Conservation (phyloP, 1,139 yeast genomes). For the Protomyces arabidopsidicola region DNA sequence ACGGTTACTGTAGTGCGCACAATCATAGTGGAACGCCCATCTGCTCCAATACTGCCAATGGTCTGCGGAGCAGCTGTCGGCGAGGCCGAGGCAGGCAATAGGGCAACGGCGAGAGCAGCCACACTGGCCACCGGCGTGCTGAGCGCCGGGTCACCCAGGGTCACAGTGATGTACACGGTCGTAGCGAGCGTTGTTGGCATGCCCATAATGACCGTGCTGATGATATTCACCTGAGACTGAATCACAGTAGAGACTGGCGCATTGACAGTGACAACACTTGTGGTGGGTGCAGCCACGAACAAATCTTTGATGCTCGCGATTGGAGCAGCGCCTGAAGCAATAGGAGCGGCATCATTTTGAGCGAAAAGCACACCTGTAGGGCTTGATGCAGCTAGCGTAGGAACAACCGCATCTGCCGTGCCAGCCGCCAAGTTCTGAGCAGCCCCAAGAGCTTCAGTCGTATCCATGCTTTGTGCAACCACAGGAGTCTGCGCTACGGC, state of each 20-base stretch:
- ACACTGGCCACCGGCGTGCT: neutral
- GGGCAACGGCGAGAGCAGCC: neutral
- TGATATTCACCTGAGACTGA: neutral
- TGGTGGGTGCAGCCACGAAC: neutral
- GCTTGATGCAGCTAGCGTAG: neutral
- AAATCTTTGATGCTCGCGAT: neutral
- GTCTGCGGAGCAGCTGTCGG: neutral
- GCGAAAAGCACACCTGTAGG: neutral
- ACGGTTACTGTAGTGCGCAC: neutral
- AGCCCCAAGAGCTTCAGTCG: neutral
- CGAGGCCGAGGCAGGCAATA: neutral
- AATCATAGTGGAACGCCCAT: neutral
- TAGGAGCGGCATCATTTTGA: constrained; percentile 1
- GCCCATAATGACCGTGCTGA: neutral
- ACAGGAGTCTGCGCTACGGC: neutral
- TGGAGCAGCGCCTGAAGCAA: neutral
- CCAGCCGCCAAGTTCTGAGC: neutral
- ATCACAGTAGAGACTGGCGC: neutral
- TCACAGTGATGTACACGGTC: neutral
- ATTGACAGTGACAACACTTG: neutral
- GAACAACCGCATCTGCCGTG: neutral
- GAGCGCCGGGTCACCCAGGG: neutral
- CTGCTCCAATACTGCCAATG: neutral
- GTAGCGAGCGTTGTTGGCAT: neutral
- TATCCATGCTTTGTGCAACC: neutral